Conservation (phyloP, 2,329 filamentous ascomycete species). For the Penicillium frequentans region DNA sequence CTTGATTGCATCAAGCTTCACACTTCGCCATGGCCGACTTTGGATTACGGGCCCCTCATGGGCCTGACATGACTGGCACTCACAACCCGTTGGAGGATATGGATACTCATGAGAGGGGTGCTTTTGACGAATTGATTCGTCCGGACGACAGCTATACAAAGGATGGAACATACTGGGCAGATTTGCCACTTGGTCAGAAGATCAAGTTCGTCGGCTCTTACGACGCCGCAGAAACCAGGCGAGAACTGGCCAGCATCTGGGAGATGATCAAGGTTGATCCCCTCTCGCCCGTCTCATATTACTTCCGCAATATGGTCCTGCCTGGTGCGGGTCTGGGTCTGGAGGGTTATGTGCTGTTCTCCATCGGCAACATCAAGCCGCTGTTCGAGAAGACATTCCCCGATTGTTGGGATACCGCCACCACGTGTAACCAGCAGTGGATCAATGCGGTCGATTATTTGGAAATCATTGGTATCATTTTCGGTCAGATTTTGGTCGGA, state of each 20-base stretch:
- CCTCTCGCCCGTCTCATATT: slow-evolving; percentile 78
- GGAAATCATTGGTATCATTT: slow-evolving; percentile 92
- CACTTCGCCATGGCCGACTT: slow-evolving; percentile 36
- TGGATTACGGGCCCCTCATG: slow-evolving; percentile 47
- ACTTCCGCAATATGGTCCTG: slow-evolving; percentile 86
- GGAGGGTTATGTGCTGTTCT: slow-evolving; percentile 96
- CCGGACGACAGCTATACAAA: slow-evolving; percentile 85
- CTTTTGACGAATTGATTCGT: slow-evolving; percentile 77
- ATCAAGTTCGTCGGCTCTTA: slow-evolving; percentile 73
- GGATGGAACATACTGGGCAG: slow-evolving; percentile 90
- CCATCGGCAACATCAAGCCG: slow-evolving; percentile 87
- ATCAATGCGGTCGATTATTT: slow-evolving; percentile 82
- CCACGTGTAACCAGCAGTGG: slow-evolving; percentile 77
- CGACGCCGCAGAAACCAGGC: slow-evolving; percentile 67
- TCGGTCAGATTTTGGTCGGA: slow-evolving; percentile 86
- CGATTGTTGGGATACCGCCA: slow-evolving; percentile 69
- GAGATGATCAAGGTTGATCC: slow-evolving; percentile 84
- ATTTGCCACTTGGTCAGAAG: slow-evolving; percentile 70
- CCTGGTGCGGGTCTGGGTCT: slow-evolving; percentile 89
- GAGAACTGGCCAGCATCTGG: slow-evolving; percentile 68
- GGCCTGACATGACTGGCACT: slow-evolving; percentile 47
- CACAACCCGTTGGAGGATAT: slow-evolving; percentile 51
- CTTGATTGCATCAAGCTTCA: slow-evolving; percentile 4
- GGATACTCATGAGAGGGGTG: slow-evolving; percentile 58
- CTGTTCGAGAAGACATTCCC: slow-evolving; percentile 76